Conservation (phyloP, 805 yeast genomes). For the Komagataella pseudopastoris region DNA sequence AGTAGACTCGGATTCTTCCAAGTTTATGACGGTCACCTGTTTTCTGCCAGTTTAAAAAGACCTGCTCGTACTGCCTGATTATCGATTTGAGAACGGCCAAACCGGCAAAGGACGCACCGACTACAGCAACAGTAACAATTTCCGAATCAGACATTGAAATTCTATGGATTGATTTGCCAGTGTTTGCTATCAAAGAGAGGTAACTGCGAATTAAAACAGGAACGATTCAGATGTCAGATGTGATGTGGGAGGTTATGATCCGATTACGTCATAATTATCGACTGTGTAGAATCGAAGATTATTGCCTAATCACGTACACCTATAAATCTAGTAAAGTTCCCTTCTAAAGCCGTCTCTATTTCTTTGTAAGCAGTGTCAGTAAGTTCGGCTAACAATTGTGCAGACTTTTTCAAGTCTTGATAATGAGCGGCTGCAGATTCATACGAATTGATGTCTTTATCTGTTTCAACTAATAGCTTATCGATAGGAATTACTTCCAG, state of each 20-base stretch:
- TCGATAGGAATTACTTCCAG: conserved; percentile 19
- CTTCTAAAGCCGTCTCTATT: neutral
- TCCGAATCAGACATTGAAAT: neutral
- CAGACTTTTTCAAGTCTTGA: neutral
- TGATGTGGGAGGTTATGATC: neutral
- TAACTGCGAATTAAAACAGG: neutral
- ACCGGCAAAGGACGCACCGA: conserved; percentile 3
- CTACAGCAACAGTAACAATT: neutral
- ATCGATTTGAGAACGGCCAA: conserved; percentile 1
- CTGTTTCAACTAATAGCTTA: conserved; percentile 39
- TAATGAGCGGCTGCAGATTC: neutral
- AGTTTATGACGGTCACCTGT: neutral
- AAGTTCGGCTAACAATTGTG: neutral
- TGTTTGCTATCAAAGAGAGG: neutral
- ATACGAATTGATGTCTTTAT: conserved; percentile 19
- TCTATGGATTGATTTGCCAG: neutral
- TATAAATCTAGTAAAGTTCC: neutral
- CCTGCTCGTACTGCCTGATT: neutral
- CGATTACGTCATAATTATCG: neutral
- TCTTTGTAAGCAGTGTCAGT: neutral
- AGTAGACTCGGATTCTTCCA: conserved; percentile 12
- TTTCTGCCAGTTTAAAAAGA: neutral
- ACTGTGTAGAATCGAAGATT: neutral
- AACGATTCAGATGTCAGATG: neutral
- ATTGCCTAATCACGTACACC: neutral